Conservation (phyloP, 345 rosid species). For the Moricandia moricandioides region DNA sequence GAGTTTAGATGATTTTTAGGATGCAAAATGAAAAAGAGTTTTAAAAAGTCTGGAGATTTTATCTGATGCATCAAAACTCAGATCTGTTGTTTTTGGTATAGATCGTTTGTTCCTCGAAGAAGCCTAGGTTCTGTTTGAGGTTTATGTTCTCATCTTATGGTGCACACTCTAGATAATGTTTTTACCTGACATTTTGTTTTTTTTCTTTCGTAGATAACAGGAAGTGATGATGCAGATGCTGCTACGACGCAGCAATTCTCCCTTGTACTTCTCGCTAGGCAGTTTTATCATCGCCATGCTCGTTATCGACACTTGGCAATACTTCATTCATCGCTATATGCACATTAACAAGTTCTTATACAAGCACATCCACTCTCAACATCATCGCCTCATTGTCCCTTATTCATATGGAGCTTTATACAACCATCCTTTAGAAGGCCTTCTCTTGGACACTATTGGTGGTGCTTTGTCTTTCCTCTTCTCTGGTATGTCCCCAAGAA, state of each 20-base stretch:
- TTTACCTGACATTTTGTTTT: not conserved
- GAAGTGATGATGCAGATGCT: conserved; percentile 33
- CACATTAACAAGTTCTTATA: conserved; percentile 40
- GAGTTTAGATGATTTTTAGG: conserved; percentile 3
- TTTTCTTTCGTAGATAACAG: conserved; percentile 27
- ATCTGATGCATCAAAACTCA: not conserved
- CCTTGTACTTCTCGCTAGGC: conserved; percentile 26
- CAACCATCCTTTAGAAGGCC: conserved; percentile 69
- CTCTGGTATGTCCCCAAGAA: conserved; percentile 72
- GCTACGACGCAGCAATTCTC: conserved; percentile 24
- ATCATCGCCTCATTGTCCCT: conserved; percentile 62
- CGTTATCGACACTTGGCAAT: conserved; percentile 41
- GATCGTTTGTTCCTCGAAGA: not conserved
- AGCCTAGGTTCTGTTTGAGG: no score
- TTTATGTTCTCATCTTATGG: not conserved
- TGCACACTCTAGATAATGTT: not conserved
- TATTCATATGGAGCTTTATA: conserved; percentile 67
- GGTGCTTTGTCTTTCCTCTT: conserved; percentile 72
- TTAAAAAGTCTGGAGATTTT: no score
- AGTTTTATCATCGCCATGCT: conserved; percentile 34
- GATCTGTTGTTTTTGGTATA: not conserved
- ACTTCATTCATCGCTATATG: conserved; percentile 42
- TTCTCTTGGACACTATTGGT: conserved; percentile 67
- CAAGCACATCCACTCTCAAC: conserved; percentile 43
- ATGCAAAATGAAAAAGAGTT: not conserved